A percentile compares a stretch with the other conserved stretches of the same genome.
Evolutionary conservation across 78 protist species (phyloP).

Genomic region (slime mould (Dictyostelium discoideum)): DNA sequence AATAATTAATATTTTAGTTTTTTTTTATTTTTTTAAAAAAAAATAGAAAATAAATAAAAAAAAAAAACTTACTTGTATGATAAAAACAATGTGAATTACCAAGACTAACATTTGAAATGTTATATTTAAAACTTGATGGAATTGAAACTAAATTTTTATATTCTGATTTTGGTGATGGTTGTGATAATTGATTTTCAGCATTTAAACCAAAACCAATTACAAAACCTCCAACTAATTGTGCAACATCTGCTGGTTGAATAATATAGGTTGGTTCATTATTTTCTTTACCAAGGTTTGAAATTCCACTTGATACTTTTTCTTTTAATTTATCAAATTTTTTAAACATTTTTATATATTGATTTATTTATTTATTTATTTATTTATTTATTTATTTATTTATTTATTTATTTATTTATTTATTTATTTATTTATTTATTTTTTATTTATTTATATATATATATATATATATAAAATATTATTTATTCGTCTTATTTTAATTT

Average conservation of each 20-base stretch:
- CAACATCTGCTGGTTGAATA: slow-evolving; percentile 23
- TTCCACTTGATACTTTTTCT: not conserved
- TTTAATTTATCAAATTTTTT: slow-evolving; percentile 31
- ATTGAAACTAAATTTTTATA: slow-evolving; percentile 22
- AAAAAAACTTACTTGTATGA: slow-evolving; percentile 36
- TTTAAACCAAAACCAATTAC: slow-evolving; percentile 57
- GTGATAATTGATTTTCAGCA: slow-evolving; percentile 24
- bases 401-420: too few species aligned
- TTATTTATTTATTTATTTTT: too few species aligned
- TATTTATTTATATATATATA: too few species aligned
- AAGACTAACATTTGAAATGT: slow-evolving; percentile 18
- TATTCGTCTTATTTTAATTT: too few species aligned
- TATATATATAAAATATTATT: too few species aligned
- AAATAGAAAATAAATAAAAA: not conserved
- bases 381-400: too few species aligned
- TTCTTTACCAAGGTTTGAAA: not conserved
- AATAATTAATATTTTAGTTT: not conserved
- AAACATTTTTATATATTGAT: not conserved
- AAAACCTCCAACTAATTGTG: slow-evolving; percentile 54
- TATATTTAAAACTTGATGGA: not conserved
- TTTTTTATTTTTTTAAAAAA: not conserved
- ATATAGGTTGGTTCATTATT: not conserved
- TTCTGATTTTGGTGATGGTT: not conserved
- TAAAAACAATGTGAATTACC: slow-evolving; percentile 52
- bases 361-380: not conserved